Percentiles rank a stretch among this genome's conserved stretches.
phyloP scores from a whole-genome alignment of 495 filamentous ascomycete genomes.

The Hyphodiscus hymeniophilus region DNA sequence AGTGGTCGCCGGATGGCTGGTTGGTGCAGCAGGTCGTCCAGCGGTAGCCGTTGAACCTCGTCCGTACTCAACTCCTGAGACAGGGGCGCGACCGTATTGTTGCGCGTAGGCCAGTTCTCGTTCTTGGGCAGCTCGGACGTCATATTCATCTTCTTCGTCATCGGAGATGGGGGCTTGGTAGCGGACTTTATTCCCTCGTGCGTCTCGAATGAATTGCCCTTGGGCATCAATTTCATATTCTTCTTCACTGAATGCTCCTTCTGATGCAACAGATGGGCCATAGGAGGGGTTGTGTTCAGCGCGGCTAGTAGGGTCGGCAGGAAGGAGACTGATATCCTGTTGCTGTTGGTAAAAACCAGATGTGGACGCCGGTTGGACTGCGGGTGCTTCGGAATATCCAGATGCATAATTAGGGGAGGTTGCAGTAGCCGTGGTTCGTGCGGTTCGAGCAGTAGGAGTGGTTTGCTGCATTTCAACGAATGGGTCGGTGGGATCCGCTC shows the following conservation, averaged over 20 bases:
- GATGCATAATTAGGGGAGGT: constrained; percentile 10
- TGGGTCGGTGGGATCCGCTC: constrained; percentile 18
- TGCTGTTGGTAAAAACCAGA: constrained; percentile 21
- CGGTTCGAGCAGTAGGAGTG: neutral
- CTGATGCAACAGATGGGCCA: constrained; percentile 31
- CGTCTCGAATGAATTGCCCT: constrained; percentile 39
- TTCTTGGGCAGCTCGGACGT: constrained; percentile 24
- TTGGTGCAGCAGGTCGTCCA: constrained; percentile 2
- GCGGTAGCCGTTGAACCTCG: constrained; percentile 4
- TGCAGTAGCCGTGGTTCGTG: neutral
- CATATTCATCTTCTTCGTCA: constrained; percentile 40
- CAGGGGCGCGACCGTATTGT: constrained; percentile 8
- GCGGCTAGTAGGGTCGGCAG: constrained; percentile 4
- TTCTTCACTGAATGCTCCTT: constrained; percentile 48
- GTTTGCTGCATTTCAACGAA: constrained; percentile 15
- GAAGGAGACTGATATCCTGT: constrained; percentile 20
- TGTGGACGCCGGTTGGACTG: constrained; percentile 28
- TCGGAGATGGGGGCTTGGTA: constrained; percentile 33
- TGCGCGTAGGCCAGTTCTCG: constrained; percentile 16
- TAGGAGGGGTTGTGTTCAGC: constrained; percentile 4
- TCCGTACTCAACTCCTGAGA: constrained; percentile 16
- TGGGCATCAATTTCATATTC: constrained; percentile 45
- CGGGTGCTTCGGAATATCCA: constrained; percentile 32
- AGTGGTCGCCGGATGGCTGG: constrained; percentile 7
- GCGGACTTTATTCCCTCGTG: constrained; percentile 37